Conservation (phyloP, 1,284 basidiomycete genomes). For the Marasmius fiardii region DNA sequence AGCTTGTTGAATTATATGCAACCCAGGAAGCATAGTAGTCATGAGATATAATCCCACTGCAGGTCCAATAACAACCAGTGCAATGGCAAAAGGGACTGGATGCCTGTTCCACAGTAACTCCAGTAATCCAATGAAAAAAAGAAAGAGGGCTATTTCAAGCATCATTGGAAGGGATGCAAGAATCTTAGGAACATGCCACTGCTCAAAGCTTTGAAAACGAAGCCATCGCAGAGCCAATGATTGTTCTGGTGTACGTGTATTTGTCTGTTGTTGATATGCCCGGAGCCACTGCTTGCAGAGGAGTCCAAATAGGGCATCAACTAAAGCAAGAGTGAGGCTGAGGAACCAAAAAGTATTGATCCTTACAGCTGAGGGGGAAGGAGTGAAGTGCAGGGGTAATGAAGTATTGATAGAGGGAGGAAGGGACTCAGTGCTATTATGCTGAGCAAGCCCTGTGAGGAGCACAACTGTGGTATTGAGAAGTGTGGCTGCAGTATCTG, state of each 20-base stretch:
- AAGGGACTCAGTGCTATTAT: neutral
- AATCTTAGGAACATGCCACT: neutral
- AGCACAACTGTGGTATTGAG: neutral
- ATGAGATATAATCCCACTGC: neutral
- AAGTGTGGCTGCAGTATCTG: neutral
- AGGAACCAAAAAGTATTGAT: constrained; percentile 9
- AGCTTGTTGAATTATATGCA: neutral
- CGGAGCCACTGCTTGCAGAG: constrained; percentile 14
- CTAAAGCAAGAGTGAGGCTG: constrained; percentile 7
- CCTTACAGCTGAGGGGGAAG: neutral
- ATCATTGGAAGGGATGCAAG: constrained; percentile 1
- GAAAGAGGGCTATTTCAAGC: neutral
- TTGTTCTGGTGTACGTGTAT: neutral
- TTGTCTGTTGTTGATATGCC: constrained; percentile 4
- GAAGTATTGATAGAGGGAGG: too few species aligned
- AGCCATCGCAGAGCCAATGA: neutral
- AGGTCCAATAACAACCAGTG: neutral
- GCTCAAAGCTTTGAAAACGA: neutral
- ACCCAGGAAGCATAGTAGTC: neutral
- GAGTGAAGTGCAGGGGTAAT: neutral
- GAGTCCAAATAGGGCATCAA: constrained; percentile 6
- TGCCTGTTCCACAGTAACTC: constrained; percentile 4
- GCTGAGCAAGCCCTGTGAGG: neutral
- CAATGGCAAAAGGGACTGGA: neutral
- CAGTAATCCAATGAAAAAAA: constrained; percentile 5